Evolutionary conservation across 805 yeast species (phyloP).

Genomic region (Sporopachydermia lactativora): DNA sequence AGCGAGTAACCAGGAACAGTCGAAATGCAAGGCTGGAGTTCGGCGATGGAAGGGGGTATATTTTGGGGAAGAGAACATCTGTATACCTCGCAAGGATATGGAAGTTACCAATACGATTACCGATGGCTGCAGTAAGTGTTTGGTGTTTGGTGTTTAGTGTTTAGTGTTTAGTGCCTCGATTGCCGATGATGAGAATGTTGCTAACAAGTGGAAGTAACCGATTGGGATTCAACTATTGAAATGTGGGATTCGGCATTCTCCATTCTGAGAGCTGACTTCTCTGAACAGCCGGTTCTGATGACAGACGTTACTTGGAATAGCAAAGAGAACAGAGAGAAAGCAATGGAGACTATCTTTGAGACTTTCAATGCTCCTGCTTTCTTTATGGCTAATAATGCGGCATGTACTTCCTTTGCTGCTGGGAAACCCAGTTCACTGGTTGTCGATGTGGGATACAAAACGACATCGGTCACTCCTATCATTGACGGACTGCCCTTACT

Average conservation of each 20-base stretch:
- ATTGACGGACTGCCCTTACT: slow-evolving; percentile 69
- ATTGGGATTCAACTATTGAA: slow-evolving; percentile 77
- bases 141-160: too few relatives aligned
- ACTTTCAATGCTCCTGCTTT: slow-evolving; percentile 63
- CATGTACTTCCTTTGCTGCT: slow-evolving; percentile 77
- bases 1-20: background rate
- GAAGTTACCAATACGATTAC: slow-evolving; percentile 11
- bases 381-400: slow-evolving; percentile 70
- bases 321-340: slow-evolving; percentile 45
- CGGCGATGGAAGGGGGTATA: slow-evolving; percentile 2
- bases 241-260: slow-evolving; percentile 56
- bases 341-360: slow-evolving; percentile 63
- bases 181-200: slow-evolving; percentile 6
- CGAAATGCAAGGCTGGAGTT: background rate
- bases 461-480: slow-evolving; percentile 65
- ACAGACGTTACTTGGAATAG: slow-evolving; percentile 87
- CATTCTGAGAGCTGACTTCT: slow-evolving; percentile 35
- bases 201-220: slow-evolving; percentile 20
- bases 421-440: slow-evolving; percentile 81
- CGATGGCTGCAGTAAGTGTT: slow-evolving; percentile 10
- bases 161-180: too few relatives aligned
- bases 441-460: slow-evolving; percentile 76
- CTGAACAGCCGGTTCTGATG: slow-evolving; percentile 61
- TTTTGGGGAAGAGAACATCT: slow-evolving; percentile 11
- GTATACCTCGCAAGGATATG: slow-evolving; percentile 10